Base-by-base conservation (phyloP, 768 basidiomycete species). In the Russula compacta region DNA sequence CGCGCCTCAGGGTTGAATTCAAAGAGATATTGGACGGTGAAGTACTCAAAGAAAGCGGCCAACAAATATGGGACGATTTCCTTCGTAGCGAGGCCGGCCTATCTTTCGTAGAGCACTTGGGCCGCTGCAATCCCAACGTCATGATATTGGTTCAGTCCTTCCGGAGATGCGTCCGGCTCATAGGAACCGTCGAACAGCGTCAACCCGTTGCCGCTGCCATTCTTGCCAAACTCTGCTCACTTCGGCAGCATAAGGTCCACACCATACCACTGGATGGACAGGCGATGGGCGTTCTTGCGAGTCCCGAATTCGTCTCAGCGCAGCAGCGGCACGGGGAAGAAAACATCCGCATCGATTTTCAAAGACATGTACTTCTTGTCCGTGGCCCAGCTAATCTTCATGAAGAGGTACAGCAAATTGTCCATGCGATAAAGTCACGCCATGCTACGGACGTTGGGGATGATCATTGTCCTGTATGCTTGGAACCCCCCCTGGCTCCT, bases 1-100 rank as follows among this genome's bases (percentile, higher is more conserved):
- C 81, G 0, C 70, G 69, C 43, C 76, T 87, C 55, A 89, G 88
- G 66, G 69, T 73, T 2, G 77, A 83, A 63, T 76, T 89, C 21
- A 86, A 88, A 67, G 75, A 75, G n/a, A 73, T 85, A 11, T 67
- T 86, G 0, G 79, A 77, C 2, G 88, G 89, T 0, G 85, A 90
- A 64, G 72, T 78, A 2, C 69, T 88, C 38, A 75, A 71, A 32
- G 66, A 79, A 17, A 77, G 82, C 6, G 81, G 78, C 33, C 78
- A 79, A 43, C 72, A 76, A 1, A 72, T 80, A 8, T 92, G 88
- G 88, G 84, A 90, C 60, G 73, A 76, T 4, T 89, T 81, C 70
- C 85, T 92, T 61, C 67, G 68, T 21, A 64, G 74, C 4, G 59
- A 65, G 0, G 71, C 71, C 6, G 86, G 86, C 0, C 43, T 50